Base-by-base conservation (phyloP, 495 filamentous ascomycete species). In the Hypoxylon perforatum region DNA sequence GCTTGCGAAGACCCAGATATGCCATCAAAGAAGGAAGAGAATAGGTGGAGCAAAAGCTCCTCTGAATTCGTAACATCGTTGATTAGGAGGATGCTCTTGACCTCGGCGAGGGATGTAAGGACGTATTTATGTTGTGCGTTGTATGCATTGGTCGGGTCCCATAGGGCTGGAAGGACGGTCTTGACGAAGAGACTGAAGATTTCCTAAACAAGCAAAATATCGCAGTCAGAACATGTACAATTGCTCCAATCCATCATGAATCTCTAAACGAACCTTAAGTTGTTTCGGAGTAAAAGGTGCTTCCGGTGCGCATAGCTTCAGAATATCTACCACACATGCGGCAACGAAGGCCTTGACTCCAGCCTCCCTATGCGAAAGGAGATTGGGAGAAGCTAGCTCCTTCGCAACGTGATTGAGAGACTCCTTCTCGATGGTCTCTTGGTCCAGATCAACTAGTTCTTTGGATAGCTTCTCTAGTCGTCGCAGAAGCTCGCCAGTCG, bases 71-170 rank as follows among this genome's bases (percentile, higher is more conserved):
- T 89, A 41, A 98, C 87, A 68, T 98, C 96, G n/a, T 91, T 91
- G 65, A 99, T 86, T 28, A 99, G 85, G 25, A 97, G 89, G 33
- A 98, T 89, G 78, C 93, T 97, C 82, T 98, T 97, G 55, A 97
- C 89, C 70, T 94, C 90, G 61, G 92, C 90, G 21, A 99, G 87
- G 15, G 92, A 97, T 18, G 89, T 85, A 57, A 99, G 83, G 58
- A 97, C 91, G 66, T 94, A 93, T 67, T 92, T 87, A 75, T 99
- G 92, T 74, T 98, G 94, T 53, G 85, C 86, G 75, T 97, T 97
- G 79, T 97, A 98, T 14, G 93, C 87, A 71, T 95, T 90, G 18
- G 91, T 90, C 30, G 94, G 92, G 70, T 97, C 92, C 59, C 91
- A 88, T 18, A 99, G 85, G 22, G 92, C 88, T 41, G 92, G 93